phyloP scores from a whole-genome alignment of 2,329 filamentous ascomycete genomes.

The Penicillium sp. region DNA sequence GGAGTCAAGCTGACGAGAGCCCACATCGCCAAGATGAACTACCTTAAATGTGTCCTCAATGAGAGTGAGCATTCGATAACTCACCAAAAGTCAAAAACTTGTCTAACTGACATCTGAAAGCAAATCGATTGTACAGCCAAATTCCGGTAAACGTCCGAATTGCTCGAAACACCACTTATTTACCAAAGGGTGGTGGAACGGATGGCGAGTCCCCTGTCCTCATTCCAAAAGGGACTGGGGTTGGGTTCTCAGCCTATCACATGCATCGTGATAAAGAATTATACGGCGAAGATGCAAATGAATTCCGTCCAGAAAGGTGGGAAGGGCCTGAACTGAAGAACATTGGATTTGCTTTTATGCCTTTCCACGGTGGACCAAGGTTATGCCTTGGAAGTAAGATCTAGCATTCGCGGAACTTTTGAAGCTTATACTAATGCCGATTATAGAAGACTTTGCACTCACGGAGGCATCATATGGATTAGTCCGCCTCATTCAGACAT shows the following conservation, averaged over 20 bases:
- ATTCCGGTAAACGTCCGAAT: constrained; percentile 37
- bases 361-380: constrained; percentile 32
- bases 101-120: constrained; percentile 9
- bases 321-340: constrained; percentile 24
- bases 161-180: constrained; percentile 33
- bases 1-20: too few relatives aligned
- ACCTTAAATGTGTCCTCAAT: constrained; percentile 1
- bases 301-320: constrained; percentile 27
- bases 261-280: constrained; percentile 47
- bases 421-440: too few relatives aligned
- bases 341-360: constrained; percentile 30
- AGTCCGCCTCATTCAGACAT: background rate
- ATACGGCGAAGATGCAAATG: constrained; percentile 21
- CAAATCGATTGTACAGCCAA: constrained; percentile 39
- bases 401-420: too few relatives aligned
- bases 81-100: too few relatives aligned
- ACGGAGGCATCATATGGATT: constrained; percentile 25
- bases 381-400: constrained; percentile 21
- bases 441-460: constrained; percentile 18
- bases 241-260: constrained; percentile 27
- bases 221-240: constrained; percentile 26
- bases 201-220: constrained; percentile 41
- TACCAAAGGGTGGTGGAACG: constrained; percentile 56
- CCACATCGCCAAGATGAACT: too few relatives aligned
- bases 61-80: constrained; percentile 12